A percentile compares a stretch with the other conserved stretches of the same genome.
Evolutionary conservation across 805 yeast genomes (phyloP).

Genomic region (Metschnikowia henanensis): DNA sequence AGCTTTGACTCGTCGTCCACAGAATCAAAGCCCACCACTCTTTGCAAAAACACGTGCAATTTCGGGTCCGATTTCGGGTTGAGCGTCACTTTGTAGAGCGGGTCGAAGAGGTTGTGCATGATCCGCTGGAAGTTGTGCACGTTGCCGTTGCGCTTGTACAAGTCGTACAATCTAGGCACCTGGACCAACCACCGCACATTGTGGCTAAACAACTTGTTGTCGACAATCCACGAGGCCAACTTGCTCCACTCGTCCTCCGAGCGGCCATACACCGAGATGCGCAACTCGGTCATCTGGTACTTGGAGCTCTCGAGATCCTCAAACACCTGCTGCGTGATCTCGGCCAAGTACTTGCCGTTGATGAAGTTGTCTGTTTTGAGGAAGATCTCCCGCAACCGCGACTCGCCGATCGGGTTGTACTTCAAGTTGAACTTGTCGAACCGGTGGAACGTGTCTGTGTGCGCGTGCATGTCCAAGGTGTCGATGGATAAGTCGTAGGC

Average conservation of each 20-base stretch:
- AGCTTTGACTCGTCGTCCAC: conserved; percentile 97
- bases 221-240: conserved; percentile 92
- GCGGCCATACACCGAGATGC: conserved; percentile 94
- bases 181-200: conserved; percentile 97
- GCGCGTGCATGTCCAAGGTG: conserved; percentile 99
- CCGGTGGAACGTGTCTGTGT: conserved; percentile 95
- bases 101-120: conserved; percentile 76
- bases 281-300: conserved; percentile 96
- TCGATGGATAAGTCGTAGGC: conserved; percentile 96
- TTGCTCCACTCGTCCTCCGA: conserved; percentile 92
- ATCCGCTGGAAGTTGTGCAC: conserved; percentile 75
- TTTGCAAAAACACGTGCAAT: conserved; percentile 79
- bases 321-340: conserved; percentile 89
- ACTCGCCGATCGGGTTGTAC: conserved; percentile 97
- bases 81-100: conserved; percentile 85
- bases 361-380: conserved; percentile 93
- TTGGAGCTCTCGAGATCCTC: conserved; percentile 93
- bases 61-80: conserved; percentile 91
- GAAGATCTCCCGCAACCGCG: conserved; percentile 94
- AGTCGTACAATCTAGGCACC: conserved; percentile 89
- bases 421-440: conserved; percentile 97
- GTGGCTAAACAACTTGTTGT: conserved; percentile 85
- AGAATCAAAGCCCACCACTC: conserved; percentile 97
- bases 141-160: conserved; percentile 75
- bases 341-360: conserved; percentile 87